phyloP scores from a whole-genome alignment of 2,329 filamentous ascomycete species.

The Aspergillus sp. region DNA sequence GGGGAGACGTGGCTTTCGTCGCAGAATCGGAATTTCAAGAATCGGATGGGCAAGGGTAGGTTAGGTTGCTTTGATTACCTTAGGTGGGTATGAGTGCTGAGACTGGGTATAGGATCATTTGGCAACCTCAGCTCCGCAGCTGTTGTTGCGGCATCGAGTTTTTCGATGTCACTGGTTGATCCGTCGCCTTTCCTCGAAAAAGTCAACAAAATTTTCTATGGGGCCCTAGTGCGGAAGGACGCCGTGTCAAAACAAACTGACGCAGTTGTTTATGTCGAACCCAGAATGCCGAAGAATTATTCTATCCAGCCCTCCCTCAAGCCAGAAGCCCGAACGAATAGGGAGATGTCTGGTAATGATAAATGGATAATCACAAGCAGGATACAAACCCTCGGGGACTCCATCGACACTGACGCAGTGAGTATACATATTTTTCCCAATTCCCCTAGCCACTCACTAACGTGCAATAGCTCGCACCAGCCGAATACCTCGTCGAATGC shows the following conservation, averaged over 20 bases:
- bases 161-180: constrained; percentile 39
- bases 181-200: constrained; percentile 25
- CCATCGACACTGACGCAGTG: constrained; percentile 38
- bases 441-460: too few species aligned
- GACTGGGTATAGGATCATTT: constrained; percentile 28
- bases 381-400: constrained; percentile 38
- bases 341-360: neutral
- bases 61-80: constrained; percentile 6
- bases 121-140: constrained; percentile 42
- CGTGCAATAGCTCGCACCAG: constrained; percentile 27
- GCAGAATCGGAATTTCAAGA: constrained; percentile 44
- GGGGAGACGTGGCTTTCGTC: constrained; percentile 42
- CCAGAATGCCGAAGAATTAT: neutral
- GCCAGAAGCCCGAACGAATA: too few species aligned
- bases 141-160: constrained; percentile 43
- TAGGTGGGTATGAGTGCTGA: neutral
- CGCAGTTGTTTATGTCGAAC: neutral
- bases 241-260: neutral
- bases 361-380: constrained; percentile 24
- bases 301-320: too few species aligned
- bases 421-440: constrained; percentile 2
- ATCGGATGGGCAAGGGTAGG: constrained; percentile 39
- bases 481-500: constrained; percentile 28
- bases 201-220: constrained; percentile 11
- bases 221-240: neutral